A percentile compares a stretch with the other conserved stretches of the same genome.
phyloP scores from a whole-genome alignment of 2,329 filamentous ascomycete genomes.

The Cryphonectria radicalis region DNA sequence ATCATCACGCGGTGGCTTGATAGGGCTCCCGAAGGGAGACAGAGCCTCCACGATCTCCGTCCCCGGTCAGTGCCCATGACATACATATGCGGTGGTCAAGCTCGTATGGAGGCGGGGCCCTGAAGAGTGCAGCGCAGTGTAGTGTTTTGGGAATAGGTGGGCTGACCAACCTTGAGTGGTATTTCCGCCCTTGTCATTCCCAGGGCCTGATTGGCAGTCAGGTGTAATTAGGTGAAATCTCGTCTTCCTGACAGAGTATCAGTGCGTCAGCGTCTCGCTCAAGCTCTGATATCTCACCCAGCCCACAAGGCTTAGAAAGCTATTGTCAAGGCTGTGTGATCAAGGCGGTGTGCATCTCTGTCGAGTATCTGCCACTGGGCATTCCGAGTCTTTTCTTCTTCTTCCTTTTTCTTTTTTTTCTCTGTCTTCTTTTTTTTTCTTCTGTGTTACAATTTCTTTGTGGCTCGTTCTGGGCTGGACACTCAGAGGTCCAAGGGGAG shows the following conservation, averaged over 20 bases:
- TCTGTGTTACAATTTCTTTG: not conserved
- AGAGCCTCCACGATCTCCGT: conserved; percentile 28
- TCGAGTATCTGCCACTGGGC: conserved; percentile 6
- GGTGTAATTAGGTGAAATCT: conserved; percentile 17
- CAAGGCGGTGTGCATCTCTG: not conserved
- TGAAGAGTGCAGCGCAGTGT: conserved; percentile 11
- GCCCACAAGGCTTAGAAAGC: not conserved
- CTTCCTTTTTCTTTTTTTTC: not conserved
- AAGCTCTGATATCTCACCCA: not conserved
- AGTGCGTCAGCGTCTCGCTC: conserved; percentile 23
- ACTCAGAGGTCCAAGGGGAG: not conserved
- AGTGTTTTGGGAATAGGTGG: conserved; percentile 16
- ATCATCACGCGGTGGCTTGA: conserved; percentile 25
- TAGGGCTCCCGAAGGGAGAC: conserved; percentile 15
- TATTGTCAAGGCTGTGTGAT: not conserved
- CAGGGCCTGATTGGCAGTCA: conserved; percentile 26
- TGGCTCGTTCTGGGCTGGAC: not conserved
- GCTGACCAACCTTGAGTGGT: conserved; percentile 29
- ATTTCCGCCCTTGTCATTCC: conserved; percentile 31
- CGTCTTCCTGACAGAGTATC: conserved; percentile 20
- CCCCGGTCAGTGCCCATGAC: conserved; percentile 17
- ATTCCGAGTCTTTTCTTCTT: not conserved
- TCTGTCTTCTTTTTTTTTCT: no score
- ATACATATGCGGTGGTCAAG: conserved; percentile 9
- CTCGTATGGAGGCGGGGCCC: conserved; percentile 16